phyloP scores from a whole-genome alignment of 2,329 filamentous ascomycete genomes.

The Pseudogymnoascus verrucosus region DNA sequence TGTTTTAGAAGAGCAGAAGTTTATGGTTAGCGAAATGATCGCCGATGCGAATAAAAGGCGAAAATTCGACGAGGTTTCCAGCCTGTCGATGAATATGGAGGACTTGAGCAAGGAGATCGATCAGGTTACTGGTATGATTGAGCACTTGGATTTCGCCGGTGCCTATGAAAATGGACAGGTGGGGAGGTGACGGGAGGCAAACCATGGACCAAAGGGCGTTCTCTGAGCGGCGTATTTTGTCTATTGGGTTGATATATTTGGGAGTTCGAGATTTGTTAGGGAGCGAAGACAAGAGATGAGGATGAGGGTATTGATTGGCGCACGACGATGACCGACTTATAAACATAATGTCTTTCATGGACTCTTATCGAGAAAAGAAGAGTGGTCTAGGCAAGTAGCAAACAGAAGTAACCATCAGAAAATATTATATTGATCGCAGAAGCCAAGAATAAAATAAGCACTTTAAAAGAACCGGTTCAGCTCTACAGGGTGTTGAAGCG shows the following conservation, averaged over 20 bases:
- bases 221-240: background rate
- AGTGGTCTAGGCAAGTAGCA: background rate
- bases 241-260: constrained; percentile 3
- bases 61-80: constrained; percentile 61
- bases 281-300: constrained; percentile 1
- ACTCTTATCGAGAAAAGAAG: background rate
- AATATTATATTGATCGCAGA: background rate
- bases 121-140: constrained; percentile 49
- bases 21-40: constrained; percentile 64
- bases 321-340: constrained; percentile 4
- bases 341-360: constrained; percentile 3
- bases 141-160: constrained; percentile 41
- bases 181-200: background rate
- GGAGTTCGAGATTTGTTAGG: constrained; percentile 2
- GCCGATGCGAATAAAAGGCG: constrained; percentile 58
- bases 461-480: background rate
- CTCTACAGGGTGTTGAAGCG: background rate
- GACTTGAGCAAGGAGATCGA: constrained; percentile 61
- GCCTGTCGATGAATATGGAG: constrained; percentile 54
- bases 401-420: background rate
- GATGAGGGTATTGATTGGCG: background rate
- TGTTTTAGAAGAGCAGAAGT: constrained; percentile 64
- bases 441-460: constrained; percentile 6
- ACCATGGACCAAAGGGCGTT: background rate
- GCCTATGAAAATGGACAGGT: constrained; percentile 19